phyloP scores from a whole-genome alignment of 176 grass and related monocot genomes.

The Alopecurus myosuroides region DNA sequence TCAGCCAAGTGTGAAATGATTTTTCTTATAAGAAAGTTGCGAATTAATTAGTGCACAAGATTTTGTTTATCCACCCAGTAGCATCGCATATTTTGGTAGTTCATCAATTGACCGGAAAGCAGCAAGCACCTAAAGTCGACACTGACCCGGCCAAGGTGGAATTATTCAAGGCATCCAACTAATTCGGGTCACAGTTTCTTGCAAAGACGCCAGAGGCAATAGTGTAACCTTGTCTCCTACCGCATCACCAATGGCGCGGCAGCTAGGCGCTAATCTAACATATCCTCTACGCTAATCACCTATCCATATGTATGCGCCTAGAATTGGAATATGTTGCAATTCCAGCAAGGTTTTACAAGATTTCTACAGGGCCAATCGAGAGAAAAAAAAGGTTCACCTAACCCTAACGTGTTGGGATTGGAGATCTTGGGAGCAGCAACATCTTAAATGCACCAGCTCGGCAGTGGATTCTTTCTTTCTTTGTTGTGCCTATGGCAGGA shows the following conservation, averaged over 20 bases:
- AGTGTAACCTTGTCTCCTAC: constrained; percentile 24
- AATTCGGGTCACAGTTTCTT: constrained; percentile 18
- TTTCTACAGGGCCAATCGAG: neutral
- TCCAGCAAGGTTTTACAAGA: neutral
- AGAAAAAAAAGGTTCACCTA: constrained; percentile 13
- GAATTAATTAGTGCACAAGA: constrained; percentile 11
- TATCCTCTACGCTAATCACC: constrained; percentile 20
- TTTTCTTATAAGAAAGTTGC: neutral
- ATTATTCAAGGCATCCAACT: constrained; percentile 27
- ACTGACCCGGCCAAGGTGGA: constrained; percentile 3
- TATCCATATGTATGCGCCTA: neutral
- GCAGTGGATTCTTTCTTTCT: constrained; percentile 13
- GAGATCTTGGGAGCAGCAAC: constrained; percentile 37
- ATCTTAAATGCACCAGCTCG: constrained; percentile 29
- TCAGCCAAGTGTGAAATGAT: constrained; percentile 18
- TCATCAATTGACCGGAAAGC: constrained; percentile 39
- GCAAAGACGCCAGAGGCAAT: constrained; percentile 24
- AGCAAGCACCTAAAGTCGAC: constrained; percentile 32
- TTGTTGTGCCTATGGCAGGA: constrained; percentile 8
- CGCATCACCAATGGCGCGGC: constrained; percentile 21
- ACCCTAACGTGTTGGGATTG: constrained; percentile 40
- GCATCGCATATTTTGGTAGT: constrained; percentile 8
- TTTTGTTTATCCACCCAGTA: constrained; percentile 13
- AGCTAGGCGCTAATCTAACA: constrained; percentile 16
- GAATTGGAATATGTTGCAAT: neutral